phyloP scores from a whole-genome alignment of 345 rosid species.

The Salix exigua region DNA sequence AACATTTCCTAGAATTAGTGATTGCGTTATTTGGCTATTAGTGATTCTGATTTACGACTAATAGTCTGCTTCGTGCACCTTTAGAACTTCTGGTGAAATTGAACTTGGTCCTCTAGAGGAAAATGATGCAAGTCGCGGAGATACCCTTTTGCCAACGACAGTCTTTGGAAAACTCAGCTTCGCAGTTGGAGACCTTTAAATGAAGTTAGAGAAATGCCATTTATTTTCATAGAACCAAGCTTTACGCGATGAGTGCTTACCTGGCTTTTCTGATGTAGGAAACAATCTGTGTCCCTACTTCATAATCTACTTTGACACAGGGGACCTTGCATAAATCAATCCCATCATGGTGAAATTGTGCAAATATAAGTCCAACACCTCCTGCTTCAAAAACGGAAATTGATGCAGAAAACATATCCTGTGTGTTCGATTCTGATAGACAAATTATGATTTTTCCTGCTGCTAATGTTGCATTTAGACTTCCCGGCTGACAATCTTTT shows the following conservation, averaged over 20 bases:
- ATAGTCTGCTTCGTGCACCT: conserved; percentile 23
- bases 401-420: conserved; percentile 24
- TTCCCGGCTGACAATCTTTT: conserved; percentile 27
- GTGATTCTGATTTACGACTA: neutral
- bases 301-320: conserved; percentile 44
- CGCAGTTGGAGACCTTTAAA: conserved; percentile 32
- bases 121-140: conserved; percentile 55
- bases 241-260: conserved; percentile 7
- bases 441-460: conserved; percentile 43
- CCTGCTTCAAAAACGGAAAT: conserved; percentile 30
- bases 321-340: conserved; percentile 29
- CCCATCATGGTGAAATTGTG: conserved; percentile 26
- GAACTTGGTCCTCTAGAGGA: conserved; percentile 67
- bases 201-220: neutral
- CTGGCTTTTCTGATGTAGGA: conserved; percentile 42
- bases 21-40: no score
- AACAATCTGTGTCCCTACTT: conserved; percentile 38
- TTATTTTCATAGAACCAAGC: neutral
- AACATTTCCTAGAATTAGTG: neutral
- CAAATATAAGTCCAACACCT: conserved; percentile 43
- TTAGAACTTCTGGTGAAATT: conserved; percentile 48
- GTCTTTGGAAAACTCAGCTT: conserved; percentile 39
- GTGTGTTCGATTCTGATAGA: conserved; percentile 22
- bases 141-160: conserved; percentile 30
- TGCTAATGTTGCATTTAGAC: conserved; percentile 39